Evolutionary conservation across 495 filamentous ascomycete species (phyloP).

Genomic region (Podospora tetraspora): DNA sequence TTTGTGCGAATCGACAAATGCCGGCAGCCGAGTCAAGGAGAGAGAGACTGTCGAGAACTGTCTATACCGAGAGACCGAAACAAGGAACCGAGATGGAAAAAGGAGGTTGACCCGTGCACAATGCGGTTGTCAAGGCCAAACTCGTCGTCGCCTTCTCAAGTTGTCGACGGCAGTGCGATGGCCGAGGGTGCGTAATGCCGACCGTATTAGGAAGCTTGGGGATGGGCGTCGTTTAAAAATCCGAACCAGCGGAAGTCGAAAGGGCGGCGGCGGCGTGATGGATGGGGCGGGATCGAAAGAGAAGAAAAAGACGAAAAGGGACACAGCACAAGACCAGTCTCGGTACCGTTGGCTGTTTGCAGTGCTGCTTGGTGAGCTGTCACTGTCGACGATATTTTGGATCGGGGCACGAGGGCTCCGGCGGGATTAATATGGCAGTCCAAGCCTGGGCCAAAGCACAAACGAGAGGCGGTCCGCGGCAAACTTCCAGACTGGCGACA

Average conservation of each 20-base stretch:
- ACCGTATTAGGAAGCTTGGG: slow-evolving; percentile 13
- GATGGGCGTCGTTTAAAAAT: not conserved
- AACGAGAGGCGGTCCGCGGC: slow-evolving; percentile 12
- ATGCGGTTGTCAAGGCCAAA: not conserved
- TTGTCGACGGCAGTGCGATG: slow-evolving; percentile 8
- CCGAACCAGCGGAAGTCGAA: slow-evolving; percentile 21
- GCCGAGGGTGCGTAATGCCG: slow-evolving; percentile 13
- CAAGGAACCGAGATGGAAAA: not conserved
- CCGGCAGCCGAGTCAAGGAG: slow-evolving; percentile 1
- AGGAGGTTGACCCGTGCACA: slow-evolving; percentile 4
- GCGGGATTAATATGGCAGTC: slow-evolving; percentile 30
- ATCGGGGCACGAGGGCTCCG: slow-evolving; percentile 29
- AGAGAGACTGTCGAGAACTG: not conserved
- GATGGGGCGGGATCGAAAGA: slow-evolving; percentile 9
- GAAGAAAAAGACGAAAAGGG: not conserved
- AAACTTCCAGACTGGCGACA: not conserved
- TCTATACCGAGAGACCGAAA: slow-evolving; percentile 1
- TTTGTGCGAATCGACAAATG: not conserved
- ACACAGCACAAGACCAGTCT: slow-evolving; percentile 7
- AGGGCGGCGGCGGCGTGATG: not conserved
- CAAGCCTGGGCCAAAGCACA: slow-evolving; percentile 2
- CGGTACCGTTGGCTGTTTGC: slow-evolving; percentile 1
- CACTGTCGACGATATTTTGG: slow-evolving; percentile 24
- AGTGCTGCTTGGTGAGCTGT: slow-evolving; percentile 14
- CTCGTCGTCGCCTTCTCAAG: slow-evolving; percentile 13